Base-by-base conservation (phyloP, 768 basidiomycete genomes). In the Lactarius hatsudake region DNA sequence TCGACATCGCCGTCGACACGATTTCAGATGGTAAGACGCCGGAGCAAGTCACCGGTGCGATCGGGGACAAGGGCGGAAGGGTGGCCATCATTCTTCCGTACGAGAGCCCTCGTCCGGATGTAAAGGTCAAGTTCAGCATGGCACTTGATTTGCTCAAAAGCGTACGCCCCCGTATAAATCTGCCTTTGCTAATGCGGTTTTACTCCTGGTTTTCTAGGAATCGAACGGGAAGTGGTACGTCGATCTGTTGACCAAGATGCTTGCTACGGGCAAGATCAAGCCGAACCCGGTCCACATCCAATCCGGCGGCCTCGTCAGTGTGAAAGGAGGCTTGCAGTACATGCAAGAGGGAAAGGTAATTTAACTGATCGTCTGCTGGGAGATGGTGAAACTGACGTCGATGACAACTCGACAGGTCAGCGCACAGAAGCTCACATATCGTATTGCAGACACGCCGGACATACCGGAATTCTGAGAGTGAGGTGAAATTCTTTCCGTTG, bases 341-440 rank as follows among this genome's bases (percentile, higher is more conserved):
- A 73, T 77, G 74, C 67, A 61, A 55, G 71, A 74, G 15, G 75
- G 76, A 23, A 75, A 74, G 72, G 69, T 71, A 38, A 40, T 48
- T 53, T 5, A 17, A 18, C 32, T 20, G 15, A 8, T 26, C 23
- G 4, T 32, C 7, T 8, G 23, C 38, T 32, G 26, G 30, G 55
- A 56, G 55, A n/a, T 34, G 20, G 3, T 32, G 28, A 5, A 40
- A 32, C 26, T 57, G 38, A 53, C 23, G 1, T 42, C 40, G 10
- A 40, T 15, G 10, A 15, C 26, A 36, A 48, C 5, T 9, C 13
- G 30, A 9, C 38, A 72, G 71, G 64, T 74, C 28, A 75, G 74
- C 61, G 76, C 68, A 36, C 71, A 74, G 67, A 77, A 78, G 67
- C 62, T 75, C 40, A 75, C 75, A 15, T 75, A 74, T 65, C 65